phyloP scores from a whole-genome alignment of 2,329 filamentous ascomycete genomes.

The Fusarium sp. region DNA sequence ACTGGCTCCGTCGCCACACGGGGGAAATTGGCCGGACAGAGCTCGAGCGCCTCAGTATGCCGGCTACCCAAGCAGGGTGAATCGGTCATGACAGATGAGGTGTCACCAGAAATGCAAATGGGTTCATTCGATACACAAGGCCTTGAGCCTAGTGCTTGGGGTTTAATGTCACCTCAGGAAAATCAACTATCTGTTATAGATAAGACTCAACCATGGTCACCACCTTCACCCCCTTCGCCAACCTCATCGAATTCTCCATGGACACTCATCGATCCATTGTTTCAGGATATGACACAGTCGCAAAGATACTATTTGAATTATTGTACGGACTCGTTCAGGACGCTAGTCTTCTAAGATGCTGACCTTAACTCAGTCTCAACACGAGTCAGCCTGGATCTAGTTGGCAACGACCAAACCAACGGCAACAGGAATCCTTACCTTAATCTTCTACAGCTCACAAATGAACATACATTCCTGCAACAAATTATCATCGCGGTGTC shows the following conservation, averaged over 20 bases:
- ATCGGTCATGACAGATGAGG: slow-evolving; percentile 13
- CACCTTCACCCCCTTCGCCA: slow-evolving; percentile 38
- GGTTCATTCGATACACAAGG: slow-evolving; percentile 22
- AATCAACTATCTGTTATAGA: slow-evolving; percentile 35
- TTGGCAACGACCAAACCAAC: slow-evolving; percentile 59
- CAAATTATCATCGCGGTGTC: slow-evolving; percentile 63
- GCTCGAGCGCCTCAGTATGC: slow-evolving; percentile 49
- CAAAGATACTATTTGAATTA: slow-evolving; percentile 58
- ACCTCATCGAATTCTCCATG: slow-evolving; percentile 49
- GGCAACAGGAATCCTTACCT: slow-evolving; percentile 61
- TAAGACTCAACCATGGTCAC: slow-evolving; percentile 26
- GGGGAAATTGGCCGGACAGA: slow-evolving; percentile 57
- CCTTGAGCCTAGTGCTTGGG: slow-evolving; percentile 21
- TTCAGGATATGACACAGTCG: slow-evolving; percentile 67
- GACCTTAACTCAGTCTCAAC: slow-evolving; percentile 55
- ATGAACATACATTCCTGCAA: slow-evolving; percentile 57
- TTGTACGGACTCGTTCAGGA: slow-evolving; percentile 47
- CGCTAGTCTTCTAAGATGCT: slow-evolving; percentile 13
- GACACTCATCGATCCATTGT: slow-evolving; percentile 58
- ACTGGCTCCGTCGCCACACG: slow-evolving; percentile 61
- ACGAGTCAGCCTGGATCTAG: slow-evolving; percentile 65
- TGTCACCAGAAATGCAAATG: slow-evolving; percentile 21
- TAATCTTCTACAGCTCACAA: slow-evolving; percentile 57
- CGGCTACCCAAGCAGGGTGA: slow-evolving; percentile 36
- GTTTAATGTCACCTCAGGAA: slow-evolving; percentile 16